Percentiles rank a stretch among this genome's conserved stretches.
Conservation (phyloP, 2,329 filamentous ascomycete genomes). For the Nigrospora oryzae region DNA sequence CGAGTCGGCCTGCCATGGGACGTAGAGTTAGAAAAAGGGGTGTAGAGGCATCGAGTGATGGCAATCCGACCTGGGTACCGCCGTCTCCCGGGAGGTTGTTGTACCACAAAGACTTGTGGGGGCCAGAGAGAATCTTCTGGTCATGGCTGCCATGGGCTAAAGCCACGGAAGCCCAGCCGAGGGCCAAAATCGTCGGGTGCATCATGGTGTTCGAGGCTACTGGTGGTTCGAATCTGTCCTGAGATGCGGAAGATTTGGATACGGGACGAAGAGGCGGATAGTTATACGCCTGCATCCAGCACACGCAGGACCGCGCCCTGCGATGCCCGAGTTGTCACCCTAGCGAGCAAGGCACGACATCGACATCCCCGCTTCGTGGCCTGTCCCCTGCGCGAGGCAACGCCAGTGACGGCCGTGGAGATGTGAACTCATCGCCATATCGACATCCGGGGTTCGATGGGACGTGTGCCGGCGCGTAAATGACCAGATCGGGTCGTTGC, state of each 20-base stretch:
- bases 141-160: constrained; percentile 50
- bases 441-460: not conserved
- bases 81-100: constrained; percentile 76
- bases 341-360: too few species aligned
- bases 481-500: not conserved
- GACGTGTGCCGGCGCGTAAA: not conserved
- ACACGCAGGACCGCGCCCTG: too few species aligned
- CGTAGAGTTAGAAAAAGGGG: constrained; percentile 1
- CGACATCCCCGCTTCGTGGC: too few species aligned
- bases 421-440: not conserved
- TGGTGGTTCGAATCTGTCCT: not conserved
- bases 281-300: not conserved
- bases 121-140: constrained; percentile 57
- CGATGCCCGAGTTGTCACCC: too few species aligned
- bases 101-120: constrained; percentile 72
- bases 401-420: too few species aligned
- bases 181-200: constrained; percentile 16
- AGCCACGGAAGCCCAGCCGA: constrained; percentile 39
- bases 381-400: too few species aligned
- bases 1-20: constrained; percentile 58
- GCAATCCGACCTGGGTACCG: constrained; percentile 59
- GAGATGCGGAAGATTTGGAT: too few species aligned
- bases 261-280: too few species aligned
- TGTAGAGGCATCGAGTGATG: not conserved
- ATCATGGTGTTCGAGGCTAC: not conserved